Evolutionary conservation across 495 filamentous ascomycete species (phyloP).

Genomic region (Daldinia childiae): DNA sequence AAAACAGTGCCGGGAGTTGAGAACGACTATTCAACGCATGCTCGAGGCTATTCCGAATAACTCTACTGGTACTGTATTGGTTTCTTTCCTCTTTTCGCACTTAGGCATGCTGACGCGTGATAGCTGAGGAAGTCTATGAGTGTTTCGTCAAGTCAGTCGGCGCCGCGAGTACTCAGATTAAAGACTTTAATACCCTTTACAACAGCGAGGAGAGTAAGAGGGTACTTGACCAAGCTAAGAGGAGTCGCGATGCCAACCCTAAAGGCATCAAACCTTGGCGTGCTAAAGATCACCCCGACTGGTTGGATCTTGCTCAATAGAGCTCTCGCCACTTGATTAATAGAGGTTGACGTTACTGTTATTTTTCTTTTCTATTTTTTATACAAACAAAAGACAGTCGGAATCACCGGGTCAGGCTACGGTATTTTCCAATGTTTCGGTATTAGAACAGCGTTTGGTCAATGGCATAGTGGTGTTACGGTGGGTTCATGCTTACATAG

Average conservation of each 20-base stretch:
- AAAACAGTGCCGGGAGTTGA: constrained; percentile 52
- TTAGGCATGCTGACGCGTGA: constrained; percentile 1
- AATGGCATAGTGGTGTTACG: background rate
- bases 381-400: background rate
- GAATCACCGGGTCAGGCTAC: background rate
- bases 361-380: no score
- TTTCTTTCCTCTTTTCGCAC: background rate
- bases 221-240: constrained; percentile 52
- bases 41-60: constrained; percentile 54
- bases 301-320: constrained; percentile 49
- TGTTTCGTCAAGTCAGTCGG: constrained; percentile 52
- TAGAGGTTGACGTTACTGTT: background rate
- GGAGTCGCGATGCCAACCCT: constrained; percentile 57
- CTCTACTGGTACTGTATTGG: constrained; percentile 43
- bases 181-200: constrained; percentile 53
- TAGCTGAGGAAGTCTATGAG: constrained; percentile 53
- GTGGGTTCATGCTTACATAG: background rate
- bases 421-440: background rate
- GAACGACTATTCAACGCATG: constrained; percentile 58
- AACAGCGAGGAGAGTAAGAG: constrained; percentile 52
- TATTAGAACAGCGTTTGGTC: background rate
- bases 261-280: constrained; percentile 62
- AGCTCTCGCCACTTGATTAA: background rate
- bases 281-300: constrained; percentile 59
- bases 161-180: constrained; percentile 53